Evolutionary conservation across 2,329 filamentous ascomycete species (phyloP).

Genomic region (Phyllachora maydis): DNA sequence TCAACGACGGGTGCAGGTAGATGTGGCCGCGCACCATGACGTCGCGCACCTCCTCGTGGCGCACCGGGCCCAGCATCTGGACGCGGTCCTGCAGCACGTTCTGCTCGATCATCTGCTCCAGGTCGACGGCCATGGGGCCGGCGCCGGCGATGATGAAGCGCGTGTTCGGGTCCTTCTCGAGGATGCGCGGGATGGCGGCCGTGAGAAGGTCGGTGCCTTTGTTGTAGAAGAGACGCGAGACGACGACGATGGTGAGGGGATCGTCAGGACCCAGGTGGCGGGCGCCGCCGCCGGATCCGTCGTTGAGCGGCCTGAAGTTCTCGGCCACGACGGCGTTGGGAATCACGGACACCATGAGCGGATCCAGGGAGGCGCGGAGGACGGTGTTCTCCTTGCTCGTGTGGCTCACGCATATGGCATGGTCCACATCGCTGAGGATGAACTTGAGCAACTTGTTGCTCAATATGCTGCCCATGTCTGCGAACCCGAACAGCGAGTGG

Average conservation of each 20-base stretch:
- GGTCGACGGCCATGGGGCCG: slow-evolving; percentile 87
- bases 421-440: slow-evolving; percentile 85
- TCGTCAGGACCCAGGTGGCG: slow-evolving; percentile 63
- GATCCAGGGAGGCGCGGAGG: slow-evolving; percentile 79
- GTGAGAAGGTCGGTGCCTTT: slow-evolving; percentile 97
- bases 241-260: slow-evolving; percentile 87
- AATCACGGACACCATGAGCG: slow-evolving; percentile 92
- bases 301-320: slow-evolving; percentile 58
- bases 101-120: slow-evolving; percentile 95
- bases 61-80: slow-evolving; percentile 74
- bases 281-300: slow-evolving; percentile 18
- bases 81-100: slow-evolving; percentile 88
- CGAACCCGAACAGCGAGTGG: slow-evolving; percentile 92
- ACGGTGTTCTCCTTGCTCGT: slow-evolving; percentile 99
- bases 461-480: slow-evolving; percentile 84
- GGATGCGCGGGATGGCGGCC: slow-evolving; percentile 79
- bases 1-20: slow-evolving; percentile 85
- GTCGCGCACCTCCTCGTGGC: slow-evolving; percentile 90
- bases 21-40: slow-evolving; percentile 97
- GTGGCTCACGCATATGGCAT: slow-evolving; percentile 96
- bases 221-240: slow-evolving; percentile 95
- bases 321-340: slow-evolving; percentile 94
- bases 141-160: slow-evolving; percentile 94
- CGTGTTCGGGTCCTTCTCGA: slow-evolving; percentile 77
- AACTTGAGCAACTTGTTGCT: slow-evolving; percentile 97